Evolutionary conservation across 306 rosid genomes (phyloP).

Genomic region (Myrica gale): DNA sequence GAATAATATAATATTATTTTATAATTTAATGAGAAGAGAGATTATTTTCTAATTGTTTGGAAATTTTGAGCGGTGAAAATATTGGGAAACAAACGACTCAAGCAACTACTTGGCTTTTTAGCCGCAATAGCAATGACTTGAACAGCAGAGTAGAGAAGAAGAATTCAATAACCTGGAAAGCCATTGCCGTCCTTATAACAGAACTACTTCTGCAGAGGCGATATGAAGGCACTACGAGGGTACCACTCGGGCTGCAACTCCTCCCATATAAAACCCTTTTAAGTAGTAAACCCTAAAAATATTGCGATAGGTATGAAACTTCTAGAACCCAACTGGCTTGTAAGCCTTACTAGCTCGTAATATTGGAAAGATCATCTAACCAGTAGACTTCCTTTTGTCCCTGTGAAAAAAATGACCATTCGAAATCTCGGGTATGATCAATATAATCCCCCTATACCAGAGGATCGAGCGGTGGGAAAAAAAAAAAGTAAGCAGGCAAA

Average conservation of each 20-base stretch:
- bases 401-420: not conserved
- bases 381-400: not conserved
- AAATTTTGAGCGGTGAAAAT: too few relatives aligned
- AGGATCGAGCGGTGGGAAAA: too few relatives aligned
- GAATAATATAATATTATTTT: too few relatives aligned
- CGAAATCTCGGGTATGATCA: not conserved
- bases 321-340: too few relatives aligned
- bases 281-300: not conserved
- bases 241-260: not conserved
- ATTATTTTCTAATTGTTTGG: too few relatives aligned
- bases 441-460: not conserved
- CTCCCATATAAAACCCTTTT: not conserved
- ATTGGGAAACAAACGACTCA: too few relatives aligned
- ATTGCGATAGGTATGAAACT: not conserved
- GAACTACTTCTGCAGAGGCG: not conserved
- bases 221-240: not conserved
- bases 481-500: not conserved
- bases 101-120: not conserved
- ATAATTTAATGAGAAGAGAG: too few relatives aligned
- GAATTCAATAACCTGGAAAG: not conserved
- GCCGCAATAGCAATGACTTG: not conserved
- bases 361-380: too few relatives aligned
- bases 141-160: not conserved
- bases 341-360: too few relatives aligned
- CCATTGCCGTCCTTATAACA: not conserved